Evolutionary conservation across 768 basidiomycete genomes (phyloP).

Genomic region (Rhodotorula diobovata): DNA sequence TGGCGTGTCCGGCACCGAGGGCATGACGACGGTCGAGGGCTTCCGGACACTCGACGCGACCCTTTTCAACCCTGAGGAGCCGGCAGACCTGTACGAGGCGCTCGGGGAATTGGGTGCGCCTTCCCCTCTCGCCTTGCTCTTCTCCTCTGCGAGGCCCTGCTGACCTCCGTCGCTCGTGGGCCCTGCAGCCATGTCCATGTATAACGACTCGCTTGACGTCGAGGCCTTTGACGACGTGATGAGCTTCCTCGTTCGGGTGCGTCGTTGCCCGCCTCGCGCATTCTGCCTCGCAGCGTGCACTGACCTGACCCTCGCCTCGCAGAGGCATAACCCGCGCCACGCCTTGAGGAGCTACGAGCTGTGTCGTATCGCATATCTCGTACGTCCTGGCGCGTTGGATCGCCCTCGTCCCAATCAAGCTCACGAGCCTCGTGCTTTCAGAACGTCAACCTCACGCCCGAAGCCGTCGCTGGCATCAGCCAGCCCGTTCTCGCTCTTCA

Average conservation of each 20-base stretch:
- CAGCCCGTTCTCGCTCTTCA: not conserved
- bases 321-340: not conserved
- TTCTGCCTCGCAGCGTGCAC: not conserved
- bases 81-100: not conserved
- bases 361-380: not conserved
- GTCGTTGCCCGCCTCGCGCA: not conserved
- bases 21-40: not conserved
- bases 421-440: not conserved
- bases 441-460: not conserved
- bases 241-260: constrained; percentile 2
- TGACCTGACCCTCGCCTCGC: not conserved
- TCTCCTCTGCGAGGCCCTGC: not conserved
- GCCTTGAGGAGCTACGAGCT: not conserved
- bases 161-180: too few relatives aligned
- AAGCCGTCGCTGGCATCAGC: not conserved
- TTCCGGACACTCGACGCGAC: not conserved
- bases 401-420: not conserved
- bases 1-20: not conserved
- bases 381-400: not conserved
- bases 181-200: not conserved
- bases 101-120: constrained; percentile 4
- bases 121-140: not conserved
- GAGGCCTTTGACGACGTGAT: not conserved
- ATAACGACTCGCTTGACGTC: not conserved
- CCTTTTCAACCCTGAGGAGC: not conserved